phyloP scores from a whole-genome alignment of 2,329 filamentous ascomycete species.

The Exophiala calicioides region DNA sequence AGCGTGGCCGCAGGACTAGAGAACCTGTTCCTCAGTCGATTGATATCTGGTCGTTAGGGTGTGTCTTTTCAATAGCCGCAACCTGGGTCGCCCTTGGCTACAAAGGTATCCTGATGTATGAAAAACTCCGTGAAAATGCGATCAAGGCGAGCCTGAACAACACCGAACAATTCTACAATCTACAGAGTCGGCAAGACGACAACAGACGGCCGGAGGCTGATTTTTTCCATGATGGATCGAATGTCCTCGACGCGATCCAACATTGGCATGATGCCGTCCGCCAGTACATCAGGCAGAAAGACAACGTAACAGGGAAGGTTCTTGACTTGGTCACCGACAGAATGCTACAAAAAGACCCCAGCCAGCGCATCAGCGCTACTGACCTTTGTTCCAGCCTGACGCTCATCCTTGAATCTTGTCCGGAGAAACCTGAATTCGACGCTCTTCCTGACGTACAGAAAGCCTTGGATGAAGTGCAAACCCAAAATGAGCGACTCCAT shows the following conservation, averaged over 20 bases:
- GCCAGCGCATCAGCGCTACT: neutral
- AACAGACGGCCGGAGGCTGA: neutral
- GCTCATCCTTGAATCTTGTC: too few relatives aligned
- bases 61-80: slow-evolving; percentile 43
- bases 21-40: slow-evolving; percentile 35
- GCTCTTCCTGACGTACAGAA: too few relatives aligned
- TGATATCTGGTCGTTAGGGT: slow-evolving; percentile 46
- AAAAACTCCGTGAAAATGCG: slow-evolving; percentile 25
- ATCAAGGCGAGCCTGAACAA: slow-evolving; percentile 5
- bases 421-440: too few relatives aligned
- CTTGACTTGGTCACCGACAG: neutral
- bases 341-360: neutral
- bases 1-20: slow-evolving; percentile 1
- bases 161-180: too few relatives aligned
- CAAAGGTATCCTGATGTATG: slow-evolving; percentile 36
- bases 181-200: too few relatives aligned
- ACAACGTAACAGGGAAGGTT: neutral
- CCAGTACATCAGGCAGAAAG: neutral
- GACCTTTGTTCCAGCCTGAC: neutral
- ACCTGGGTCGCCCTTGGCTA: slow-evolving; percentile 41
- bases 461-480: too few relatives aligned
- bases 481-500: too few relatives aligned
- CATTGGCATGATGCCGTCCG: slow-evolving; percentile 1
- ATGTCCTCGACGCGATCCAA: neutral
- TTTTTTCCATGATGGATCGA: slow-evolving; percentile 3